Evolutionary conservation across 495 filamentous ascomycete species (phyloP), one percentile per base, ranked within the genome.

Genomic region (Jackrogersella minutella): DNA sequence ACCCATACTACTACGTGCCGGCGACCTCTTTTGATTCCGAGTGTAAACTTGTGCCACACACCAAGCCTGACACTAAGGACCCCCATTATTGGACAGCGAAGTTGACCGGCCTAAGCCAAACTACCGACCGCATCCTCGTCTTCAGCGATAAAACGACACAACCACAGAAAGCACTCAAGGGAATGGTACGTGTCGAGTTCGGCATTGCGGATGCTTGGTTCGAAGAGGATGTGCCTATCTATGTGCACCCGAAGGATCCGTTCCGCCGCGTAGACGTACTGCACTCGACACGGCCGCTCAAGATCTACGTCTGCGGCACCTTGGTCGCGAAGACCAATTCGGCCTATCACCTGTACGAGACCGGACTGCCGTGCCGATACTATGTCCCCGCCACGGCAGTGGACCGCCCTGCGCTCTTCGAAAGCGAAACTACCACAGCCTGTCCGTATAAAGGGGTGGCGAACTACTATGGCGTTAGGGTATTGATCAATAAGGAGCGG

Each of bases 361-460:
- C 86, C 0, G 69, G 69, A 11, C 73, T 87, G 44, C 77, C 80
- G 14, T 58, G 77, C 34, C 71, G 85, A n/a, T 87, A 77, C 58
- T 88, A 88, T 54, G 58, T 88, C 0, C 78, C 82, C 0, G 62
- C 74, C 0, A 84, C 79, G 1, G 66, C 75, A 10, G 76, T 86
- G 7, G 67, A 77, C 26, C 73, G 68, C 60, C 60, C 66, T 6
- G 54, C 78, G 13, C 68, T 86, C 30, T 69, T 41, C 2, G 69
- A 74, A 1, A 86, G 81, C 66, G 64, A 61, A 5, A 83, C 79
- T 1, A 71, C 69, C 28, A 81, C 83, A 2, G 65, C 69, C 13
- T 86, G 84, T 72, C 85, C 85, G 26, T 87, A 87, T 60, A 87
- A 89, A 71, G 85, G 86, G 6, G 66, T 79, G 44, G 85, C 86